phyloP scores from a whole-genome alignment of 805 yeast species.

The Sugiyamaella qingdaonensis region DNA sequence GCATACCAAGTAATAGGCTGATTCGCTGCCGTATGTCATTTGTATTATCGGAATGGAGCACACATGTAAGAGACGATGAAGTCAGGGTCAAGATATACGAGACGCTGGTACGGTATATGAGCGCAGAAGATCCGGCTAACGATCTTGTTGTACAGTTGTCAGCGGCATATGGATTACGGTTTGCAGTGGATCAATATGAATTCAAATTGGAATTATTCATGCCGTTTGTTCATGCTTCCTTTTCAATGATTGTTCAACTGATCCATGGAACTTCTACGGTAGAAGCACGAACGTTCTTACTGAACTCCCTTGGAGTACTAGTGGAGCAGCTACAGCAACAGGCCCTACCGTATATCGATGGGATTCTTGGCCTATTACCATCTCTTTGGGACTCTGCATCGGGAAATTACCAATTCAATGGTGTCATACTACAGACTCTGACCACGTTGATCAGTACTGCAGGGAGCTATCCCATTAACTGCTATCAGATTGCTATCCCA shows the following conservation, averaged over 20 bases:
- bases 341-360: slow-evolving; percentile 29
- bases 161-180: slow-evolving; percentile 63
- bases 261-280: slow-evolving; percentile 49
- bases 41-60: slow-evolving; percentile 76
- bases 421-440: slow-evolving; percentile 35
- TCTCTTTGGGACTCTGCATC: slow-evolving; percentile 59
- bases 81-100: slow-evolving; percentile 57
- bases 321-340: slow-evolving; percentile 32
- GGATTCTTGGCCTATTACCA: slow-evolving; percentile 51
- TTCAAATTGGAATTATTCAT: slow-evolving; percentile 57
- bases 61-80: slow-evolving; percentile 56
- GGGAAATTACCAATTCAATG: slow-evolving; percentile 35
- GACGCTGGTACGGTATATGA: slow-evolving; percentile 49
- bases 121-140: slow-evolving; percentile 40
- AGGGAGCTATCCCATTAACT: slow-evolving; percentile 17
- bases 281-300: slow-evolving; percentile 71
- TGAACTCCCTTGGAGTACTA: slow-evolving; percentile 63
- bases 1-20: slow-evolving; percentile 39
- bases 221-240: slow-evolving; percentile 54
- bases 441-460: slow-evolving; percentile 30
- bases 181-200: slow-evolving; percentile 81
- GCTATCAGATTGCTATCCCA: slow-evolving; percentile 43
- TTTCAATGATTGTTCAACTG: slow-evolving; percentile 45
- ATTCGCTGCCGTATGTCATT: slow-evolving; percentile 73
- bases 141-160: slow-evolving; percentile 82